phyloP scores from a whole-genome alignment of 73 alveolate species.

The Tetrahymena thermophila region DNA sequence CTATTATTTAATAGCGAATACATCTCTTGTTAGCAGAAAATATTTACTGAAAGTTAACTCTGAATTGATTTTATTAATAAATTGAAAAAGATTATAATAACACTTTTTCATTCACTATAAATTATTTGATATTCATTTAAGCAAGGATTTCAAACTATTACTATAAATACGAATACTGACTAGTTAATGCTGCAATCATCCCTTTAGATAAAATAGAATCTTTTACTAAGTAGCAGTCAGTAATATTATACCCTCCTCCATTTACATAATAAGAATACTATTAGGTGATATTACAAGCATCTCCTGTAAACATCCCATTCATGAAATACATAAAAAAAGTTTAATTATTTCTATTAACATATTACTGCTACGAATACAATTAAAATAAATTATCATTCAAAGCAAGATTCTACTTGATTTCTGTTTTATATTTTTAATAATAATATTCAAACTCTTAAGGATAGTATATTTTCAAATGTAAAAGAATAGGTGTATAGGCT shows the following conservation, averaged over 20 bases:
- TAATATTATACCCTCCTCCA: not conserved
- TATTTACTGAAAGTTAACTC: not conserved
- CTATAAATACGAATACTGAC: not conserved
- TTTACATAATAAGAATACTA: not conserved
- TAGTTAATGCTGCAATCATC: not conserved
- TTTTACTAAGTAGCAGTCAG: not conserved
- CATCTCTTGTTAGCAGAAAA: not conserved
- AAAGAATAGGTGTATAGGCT: not conserved
- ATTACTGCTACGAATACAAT: not conserved
- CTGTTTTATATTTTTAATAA: not conserved
- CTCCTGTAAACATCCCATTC: not conserved
- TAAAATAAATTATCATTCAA: not conserved
- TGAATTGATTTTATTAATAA: not conserved
- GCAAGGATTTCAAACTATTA: not conserved
- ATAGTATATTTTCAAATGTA: not conserved
- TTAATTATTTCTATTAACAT: not conserved
- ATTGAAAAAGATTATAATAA: not conserved
- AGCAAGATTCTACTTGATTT: not conserved
- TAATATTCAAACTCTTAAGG: not conserved
- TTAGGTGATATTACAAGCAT: not conserved
- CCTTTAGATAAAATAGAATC: not conserved
- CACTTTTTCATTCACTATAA: not conserved
- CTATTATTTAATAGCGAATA: not conserved
- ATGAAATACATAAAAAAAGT: not conserved
- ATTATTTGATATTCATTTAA: not conserved